A percentile compares a stretch with the other conserved stretches of the same genome.
phyloP scores from a whole-genome alignment of 2,329 filamentous ascomycete species.

The Pseudonectria buxi region DNA sequence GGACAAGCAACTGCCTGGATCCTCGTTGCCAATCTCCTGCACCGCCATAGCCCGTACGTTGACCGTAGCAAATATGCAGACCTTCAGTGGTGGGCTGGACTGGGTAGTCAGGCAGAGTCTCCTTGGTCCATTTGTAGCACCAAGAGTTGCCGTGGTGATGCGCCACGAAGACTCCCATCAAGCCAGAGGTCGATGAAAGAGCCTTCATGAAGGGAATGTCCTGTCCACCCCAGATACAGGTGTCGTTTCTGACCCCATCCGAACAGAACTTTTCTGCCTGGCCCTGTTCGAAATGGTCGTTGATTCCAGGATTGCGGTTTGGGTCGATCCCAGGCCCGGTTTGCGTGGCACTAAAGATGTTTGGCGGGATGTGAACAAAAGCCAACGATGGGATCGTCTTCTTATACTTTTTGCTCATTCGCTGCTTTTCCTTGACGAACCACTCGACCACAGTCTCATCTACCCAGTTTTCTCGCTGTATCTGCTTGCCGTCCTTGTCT shows the following conservation, averaged over 20 bases:
- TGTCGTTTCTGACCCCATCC: constrained; percentile 17
- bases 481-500: constrained; percentile 14
- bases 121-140: constrained; percentile 35
- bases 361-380: constrained; percentile 43
- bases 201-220: constrained; percentile 53
- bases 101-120: constrained; percentile 10
- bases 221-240: constrained; percentile 31
- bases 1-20: constrained; percentile 27
- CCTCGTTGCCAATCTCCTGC: constrained; percentile 55
- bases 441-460: constrained; percentile 37
- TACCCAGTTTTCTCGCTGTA: constrained; percentile 38
- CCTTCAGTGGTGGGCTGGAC: constrained; percentile 19
- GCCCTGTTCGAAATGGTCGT: constrained; percentile 29
- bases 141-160: constrained; percentile 54
- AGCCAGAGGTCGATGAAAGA: constrained; percentile 39
- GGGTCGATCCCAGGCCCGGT: constrained; percentile 27
- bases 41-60: constrained; percentile 59
- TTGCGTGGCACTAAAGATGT: constrained; percentile 35
- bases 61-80: constrained; percentile 43
- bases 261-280: constrained; percentile 28
- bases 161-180: constrained; percentile 49
- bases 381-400: constrained; percentile 37
- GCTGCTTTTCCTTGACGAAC: constrained; percentile 30
- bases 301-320: constrained; percentile 36
- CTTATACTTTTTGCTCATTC: constrained; percentile 20